These are phyloP conservation scores for Aleurites moluccanus DNA, from an alignment of 441 rosid species.

Conservation along the genomic window DNA sequence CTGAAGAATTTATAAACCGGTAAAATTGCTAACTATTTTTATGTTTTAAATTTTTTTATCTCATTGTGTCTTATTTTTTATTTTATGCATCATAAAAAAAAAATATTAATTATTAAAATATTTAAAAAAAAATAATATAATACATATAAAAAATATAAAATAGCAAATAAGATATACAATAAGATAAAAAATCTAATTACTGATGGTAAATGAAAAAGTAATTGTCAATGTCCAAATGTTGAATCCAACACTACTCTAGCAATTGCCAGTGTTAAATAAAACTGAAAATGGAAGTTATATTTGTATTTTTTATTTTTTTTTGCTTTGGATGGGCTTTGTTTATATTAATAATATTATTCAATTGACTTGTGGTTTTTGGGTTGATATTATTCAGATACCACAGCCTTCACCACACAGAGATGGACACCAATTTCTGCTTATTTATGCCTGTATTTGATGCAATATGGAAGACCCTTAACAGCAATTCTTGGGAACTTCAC, in stretches of 20 bases:
- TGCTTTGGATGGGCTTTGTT: slow-evolving; percentile 17
- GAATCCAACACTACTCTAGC: neutral
- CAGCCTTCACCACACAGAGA: slow-evolving; percentile 76
- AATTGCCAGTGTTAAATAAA: neutral
- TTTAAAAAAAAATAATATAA: too few relatives aligned
- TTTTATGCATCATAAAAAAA: too few relatives aligned
- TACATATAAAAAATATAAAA: too few relatives aligned
- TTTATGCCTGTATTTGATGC: slow-evolving; percentile 93
- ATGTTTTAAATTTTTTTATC: too few relatives aligned
- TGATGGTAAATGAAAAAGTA: slow-evolving; percentile 8
- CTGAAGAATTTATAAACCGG: neutral
- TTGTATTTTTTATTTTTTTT: neutral
- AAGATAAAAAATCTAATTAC: too few relatives aligned
- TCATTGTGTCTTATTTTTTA: too few relatives aligned
- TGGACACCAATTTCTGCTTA: slow-evolving; percentile 85
- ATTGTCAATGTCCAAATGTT: neutral
- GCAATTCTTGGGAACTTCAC: slow-evolving; percentile 72
- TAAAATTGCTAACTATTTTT: neutral
- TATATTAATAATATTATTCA: slow-evolving; percentile 1
- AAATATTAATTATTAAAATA: too few relatives aligned
- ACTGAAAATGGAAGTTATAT: neutral
- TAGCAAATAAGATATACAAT: too few relatives aligned
- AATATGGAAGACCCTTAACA: slow-evolving; percentile 65
- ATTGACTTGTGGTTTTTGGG: slow-evolving; percentile 9
- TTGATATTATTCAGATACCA: slow-evolving; percentile 55